Base-by-base conservation (phyloP, 768 basidiomycete genomes). In the Daedaleopsis sinensis region DNA sequence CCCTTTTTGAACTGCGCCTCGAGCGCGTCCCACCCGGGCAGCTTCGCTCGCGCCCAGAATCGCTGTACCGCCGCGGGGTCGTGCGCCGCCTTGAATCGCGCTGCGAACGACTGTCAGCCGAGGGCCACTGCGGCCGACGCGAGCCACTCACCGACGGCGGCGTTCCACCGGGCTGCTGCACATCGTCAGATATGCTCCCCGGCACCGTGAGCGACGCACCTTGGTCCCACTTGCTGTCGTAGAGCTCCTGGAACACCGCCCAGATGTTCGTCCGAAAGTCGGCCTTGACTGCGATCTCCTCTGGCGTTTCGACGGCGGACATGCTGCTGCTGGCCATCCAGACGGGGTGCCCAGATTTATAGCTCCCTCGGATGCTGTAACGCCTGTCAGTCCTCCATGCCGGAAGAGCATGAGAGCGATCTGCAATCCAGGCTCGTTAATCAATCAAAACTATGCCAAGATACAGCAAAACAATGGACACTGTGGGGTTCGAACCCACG, bases 181-280 rank as follows among this genome's bases (percentile, higher is more conserved):
- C 13, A 46, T 6, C n/a, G 32, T 7, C n/a, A 54, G 57, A 42
- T n/a, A 13, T 36, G 48, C 15, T 21, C 36, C 23, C 10, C 48
- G 18, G 42, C 15, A 19, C 10, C 27, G 4, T 21, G 19, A 12
- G 12, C 27, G 24, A 46, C 69, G n/a, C 18, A 72, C 71, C 64
- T 62, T 70, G 69, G 44, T 70, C 68, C 72, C 72, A 73, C 35
- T 61, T 67, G 61, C 70, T 68, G 52, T 71, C 72, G 61, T 73
- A 73, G 18, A 65, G 54, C 10, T 69, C 62, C 49, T 71, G 68
- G 58, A 73, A 73, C 21, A 69, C 59, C 16, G 61, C 50, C 70
- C 69, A 69, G 18, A 73, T 67, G 52, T 67, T 65, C 10, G 60
- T 43, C 9, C 66, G 63, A 44, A 71, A 73, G 55, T 73, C 72